phyloP scores from a whole-genome alignment of 306 rosid species.

The Amphicarpaea edgeworthii region DNA sequence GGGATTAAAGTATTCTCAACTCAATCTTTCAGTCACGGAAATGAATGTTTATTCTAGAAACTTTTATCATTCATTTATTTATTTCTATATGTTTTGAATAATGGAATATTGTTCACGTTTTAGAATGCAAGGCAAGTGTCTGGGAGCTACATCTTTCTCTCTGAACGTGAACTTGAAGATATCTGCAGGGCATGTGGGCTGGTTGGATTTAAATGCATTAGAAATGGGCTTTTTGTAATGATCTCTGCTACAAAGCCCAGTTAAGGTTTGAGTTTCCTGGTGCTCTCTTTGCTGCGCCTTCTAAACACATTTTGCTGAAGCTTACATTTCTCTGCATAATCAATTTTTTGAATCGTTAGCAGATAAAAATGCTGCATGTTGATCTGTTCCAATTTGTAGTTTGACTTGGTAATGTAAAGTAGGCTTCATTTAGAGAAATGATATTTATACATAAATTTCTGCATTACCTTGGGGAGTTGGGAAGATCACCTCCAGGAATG shows the following conservation, averaged over 20 bases:
- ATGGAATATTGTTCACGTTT: conserved; percentile 37
- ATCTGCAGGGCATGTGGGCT: conserved; percentile 80
- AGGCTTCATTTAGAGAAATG: conserved; percentile 25
- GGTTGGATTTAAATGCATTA: conserved; percentile 61
- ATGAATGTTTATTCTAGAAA: not conserved
- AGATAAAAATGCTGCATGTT: conserved; percentile 3
- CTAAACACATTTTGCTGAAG: conserved; percentile 22
- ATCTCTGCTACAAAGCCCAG: conserved; percentile 79
- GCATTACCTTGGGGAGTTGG: conserved; percentile 6
- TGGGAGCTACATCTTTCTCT: conserved; percentile 60
- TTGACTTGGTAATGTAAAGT: not conserved
- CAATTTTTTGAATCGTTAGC: not conserved
- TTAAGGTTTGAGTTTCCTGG: conserved; percentile 49
- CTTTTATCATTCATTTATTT: not conserved
- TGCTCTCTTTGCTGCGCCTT: conserved; percentile 31
- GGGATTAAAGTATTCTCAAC: conserved; percentile 8
- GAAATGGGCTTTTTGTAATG: conserved; percentile 82
- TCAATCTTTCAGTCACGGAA: conserved; percentile 22
- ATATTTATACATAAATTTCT: not conserved
- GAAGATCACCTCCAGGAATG: not conserved
- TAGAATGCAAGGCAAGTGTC: conserved; percentile 60
- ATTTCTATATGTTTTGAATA: conserved; percentile 34
- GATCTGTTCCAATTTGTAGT: conserved; percentile 5
- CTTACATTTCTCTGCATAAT: conserved; percentile 5
- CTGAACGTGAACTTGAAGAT: conserved; percentile 84